Base-by-base conservation (phyloP, 2,329 filamentous ascomycete genomes). In the Botrytis deweyae region DNA sequence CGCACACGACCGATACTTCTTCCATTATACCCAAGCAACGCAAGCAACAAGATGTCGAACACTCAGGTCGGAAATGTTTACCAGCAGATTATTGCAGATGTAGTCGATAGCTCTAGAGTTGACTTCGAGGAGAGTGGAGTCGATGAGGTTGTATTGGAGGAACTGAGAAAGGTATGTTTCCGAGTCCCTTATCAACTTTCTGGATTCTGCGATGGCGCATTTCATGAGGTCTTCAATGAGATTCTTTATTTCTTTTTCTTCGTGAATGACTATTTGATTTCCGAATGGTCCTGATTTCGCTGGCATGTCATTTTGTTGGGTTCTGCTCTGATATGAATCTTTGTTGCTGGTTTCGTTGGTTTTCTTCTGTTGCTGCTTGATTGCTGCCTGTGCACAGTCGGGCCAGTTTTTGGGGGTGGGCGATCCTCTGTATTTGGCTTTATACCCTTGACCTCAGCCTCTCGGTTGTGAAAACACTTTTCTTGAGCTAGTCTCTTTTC, bases 101-200 rank as follows among this genome's bases (percentile, higher is more conserved):
- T 99, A 82, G 93, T 98, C 83, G 92, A 95, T 79, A 92, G 93
- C 78, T 98, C 95, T 81, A 89, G 93, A 81, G 93, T 95, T 81
- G 96, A 98, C 84, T 98, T 99, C 82, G 96, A 99, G 83, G 96
- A 99, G 85, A 94, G 92, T 79, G 96, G 96, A 80, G 92, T 98
- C 77, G 94, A 97, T 80, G 92, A 95, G 82, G 87, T 89, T 79
- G 95, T 95, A 70, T 86, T 99, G 80, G 90, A 95, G 78, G 93
- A 97, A 83, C 86, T 99, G 87, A 91, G 91, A 84, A 88, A 91
- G 90, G 95, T 98, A 87, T 88, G 93, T 86, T 74, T 71, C 44
- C 33, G 61, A 66, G 40, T 20, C 7, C n/a, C 42, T 62, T 66
- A 25, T 36, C 72, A 61, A 59, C 61, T 38, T 44, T 42, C 10